These are phyloP conservation scores for Periconia digitata DNA, from an alignment of 2,329 filamentous ascomycete genomes.

Conservation along the genomic window DNA sequence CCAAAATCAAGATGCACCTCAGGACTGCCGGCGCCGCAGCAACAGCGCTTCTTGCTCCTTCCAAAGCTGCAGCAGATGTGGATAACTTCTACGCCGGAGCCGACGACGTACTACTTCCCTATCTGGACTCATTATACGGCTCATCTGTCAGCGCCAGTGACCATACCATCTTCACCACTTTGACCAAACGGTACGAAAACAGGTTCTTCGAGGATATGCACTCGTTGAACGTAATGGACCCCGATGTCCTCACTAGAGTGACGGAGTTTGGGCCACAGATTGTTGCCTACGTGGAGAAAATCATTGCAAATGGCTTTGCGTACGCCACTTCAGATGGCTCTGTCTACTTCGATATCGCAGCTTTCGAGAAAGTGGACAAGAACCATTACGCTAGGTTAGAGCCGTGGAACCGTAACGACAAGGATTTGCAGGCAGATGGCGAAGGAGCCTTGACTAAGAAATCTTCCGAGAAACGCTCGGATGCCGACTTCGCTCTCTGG, in stretches of 20 bases:
- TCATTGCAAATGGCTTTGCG: constrained; percentile 82
- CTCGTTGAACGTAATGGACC: constrained; percentile 78
- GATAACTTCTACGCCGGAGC: constrained; percentile 59
- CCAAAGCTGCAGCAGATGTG: constrained; percentile 30
- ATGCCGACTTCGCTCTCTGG: constrained; percentile 90
- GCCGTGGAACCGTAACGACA: constrained; percentile 82
- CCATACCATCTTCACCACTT: constrained; percentile 79
- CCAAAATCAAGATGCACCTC: constrained; percentile 89
- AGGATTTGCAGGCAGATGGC: constrained; percentile 81
- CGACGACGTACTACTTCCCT: constrained; percentile 74
- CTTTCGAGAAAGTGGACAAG: constrained; percentile 75
- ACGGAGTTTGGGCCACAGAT: constrained; percentile 91
- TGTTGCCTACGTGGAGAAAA: constrained; percentile 77
- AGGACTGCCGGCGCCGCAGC: constrained; percentile 61
- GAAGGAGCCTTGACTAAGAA: constrained; percentile 75
- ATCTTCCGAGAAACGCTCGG: constrained; percentile 67
- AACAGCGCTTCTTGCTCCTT: constrained; percentile 47
- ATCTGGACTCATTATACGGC: constrained; percentile 69
- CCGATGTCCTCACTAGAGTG: constrained; percentile 83
- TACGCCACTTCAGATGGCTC: constrained; percentile 77
- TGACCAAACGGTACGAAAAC: constrained; percentile 84
- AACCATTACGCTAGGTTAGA: constrained; percentile 84
- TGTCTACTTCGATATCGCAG: constrained; percentile 89
- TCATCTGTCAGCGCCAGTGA: constrained; percentile 60
- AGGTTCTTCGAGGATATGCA: constrained; percentile 88